Conservation (phyloP, 2,329 filamentous ascomycete genomes). For the Phialophora chinensis region DNA sequence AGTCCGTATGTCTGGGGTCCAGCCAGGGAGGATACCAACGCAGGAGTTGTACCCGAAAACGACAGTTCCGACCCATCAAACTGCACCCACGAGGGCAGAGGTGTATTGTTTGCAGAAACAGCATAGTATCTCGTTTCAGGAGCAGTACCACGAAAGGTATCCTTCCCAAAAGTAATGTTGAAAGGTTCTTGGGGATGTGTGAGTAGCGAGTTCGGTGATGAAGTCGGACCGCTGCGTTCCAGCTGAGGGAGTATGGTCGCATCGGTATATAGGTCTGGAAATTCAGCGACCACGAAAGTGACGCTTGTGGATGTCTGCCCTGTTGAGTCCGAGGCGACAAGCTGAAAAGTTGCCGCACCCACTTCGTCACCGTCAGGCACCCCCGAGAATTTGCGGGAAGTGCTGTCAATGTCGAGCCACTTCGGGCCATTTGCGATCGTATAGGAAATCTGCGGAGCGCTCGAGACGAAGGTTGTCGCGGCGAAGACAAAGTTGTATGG, state of each 20-base stretch:
- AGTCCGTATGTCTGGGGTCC: constrained; percentile 76
- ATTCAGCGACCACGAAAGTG: constrained; percentile 71
- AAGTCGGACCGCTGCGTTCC: constrained; percentile 45
- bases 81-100: constrained; percentile 81
- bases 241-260: constrained; percentile 48
- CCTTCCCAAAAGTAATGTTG: constrained; percentile 71
- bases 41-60: constrained; percentile 74
- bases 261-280: constrained; percentile 46
- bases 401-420: constrained; percentile 76
- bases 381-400: constrained; percentile 70
- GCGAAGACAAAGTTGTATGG: constrained; percentile 54
- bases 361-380: constrained; percentile 65
- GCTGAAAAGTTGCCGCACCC: constrained; percentile 65
- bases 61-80: constrained; percentile 69
- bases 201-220: constrained; percentile 48
- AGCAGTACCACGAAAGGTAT: constrained; percentile 68
- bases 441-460: constrained; percentile 65
- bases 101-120: constrained; percentile 76
- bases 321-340: constrained; percentile 71
- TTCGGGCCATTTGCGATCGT: constrained; percentile 67
- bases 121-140: constrained; percentile 74
- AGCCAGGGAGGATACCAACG: constrained; percentile 65
- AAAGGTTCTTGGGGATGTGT: constrained; percentile 57
- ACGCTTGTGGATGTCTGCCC: constrained; percentile 69
- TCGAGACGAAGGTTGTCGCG: constrained; percentile 71